A percentile compares a stretch with the other conserved stretches of the same genome.
Conservation (phyloP, 768 basidiomycete genomes). For the Leucocoprinus leucothites region DNA sequence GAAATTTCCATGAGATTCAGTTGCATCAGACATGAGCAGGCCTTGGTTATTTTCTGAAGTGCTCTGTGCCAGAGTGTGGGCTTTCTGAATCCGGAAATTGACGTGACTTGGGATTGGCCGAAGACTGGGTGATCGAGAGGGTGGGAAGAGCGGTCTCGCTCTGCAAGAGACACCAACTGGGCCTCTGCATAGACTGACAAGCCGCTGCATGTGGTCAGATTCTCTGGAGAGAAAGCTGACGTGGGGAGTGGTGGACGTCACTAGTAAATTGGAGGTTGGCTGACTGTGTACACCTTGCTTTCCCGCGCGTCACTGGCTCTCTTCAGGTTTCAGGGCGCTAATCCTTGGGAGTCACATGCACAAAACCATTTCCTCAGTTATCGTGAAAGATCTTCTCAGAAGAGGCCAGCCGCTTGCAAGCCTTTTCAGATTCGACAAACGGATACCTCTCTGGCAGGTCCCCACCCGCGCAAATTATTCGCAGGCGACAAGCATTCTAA, state of each 20-base stretch:
- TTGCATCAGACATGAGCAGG: conserved; percentile 25
- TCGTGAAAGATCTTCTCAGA: not conserved
- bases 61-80: conserved; percentile 20
- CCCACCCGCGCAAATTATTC: not conserved
- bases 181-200: conserved; percentile 25
- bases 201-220: conserved; percentile 30
- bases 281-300: not conserved
- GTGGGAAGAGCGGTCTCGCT: conserved; percentile 14
- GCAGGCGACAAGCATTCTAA: not conserved
- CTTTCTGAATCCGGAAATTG: conserved; percentile 26
- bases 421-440: not conserved
- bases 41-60: conserved; percentile 6
- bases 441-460: not conserved
- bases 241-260: not conserved
- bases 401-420: no score
- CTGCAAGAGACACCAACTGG: conserved; percentile 17
- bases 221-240: not conserved
- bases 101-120: conserved; percentile 15
- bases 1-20: conserved; percentile 67
- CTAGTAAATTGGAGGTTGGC: not conserved
- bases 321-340: no score
- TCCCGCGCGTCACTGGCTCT: conserved; percentile 1
- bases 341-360: conserved; percentile 1
- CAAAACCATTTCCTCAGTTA: not conserved
- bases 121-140: conserved; percentile 15